A percentile compares a stretch with the other conserved stretches of the same genome.
Conservation (phyloP, 106 monocot genomes). For the Alisma plantagoaquatica region DNA sequence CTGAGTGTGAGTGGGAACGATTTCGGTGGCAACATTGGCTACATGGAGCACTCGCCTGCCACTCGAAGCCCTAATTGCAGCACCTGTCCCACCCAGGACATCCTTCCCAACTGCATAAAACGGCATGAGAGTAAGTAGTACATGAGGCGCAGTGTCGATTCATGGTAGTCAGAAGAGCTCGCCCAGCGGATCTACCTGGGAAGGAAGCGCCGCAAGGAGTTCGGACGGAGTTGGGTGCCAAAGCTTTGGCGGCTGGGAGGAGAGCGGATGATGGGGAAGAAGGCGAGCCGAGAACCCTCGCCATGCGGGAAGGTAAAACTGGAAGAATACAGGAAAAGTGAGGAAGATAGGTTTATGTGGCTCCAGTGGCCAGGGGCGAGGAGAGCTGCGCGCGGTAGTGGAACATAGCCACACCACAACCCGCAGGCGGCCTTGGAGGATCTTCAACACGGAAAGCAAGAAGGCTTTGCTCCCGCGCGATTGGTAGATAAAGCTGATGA, state of each 20-base stretch:
- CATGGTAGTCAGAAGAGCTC: not conserved
- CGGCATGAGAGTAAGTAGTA: not conserved
- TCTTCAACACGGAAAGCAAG: too few species aligned
- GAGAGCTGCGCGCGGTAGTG: too few species aligned
- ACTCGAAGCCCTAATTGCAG: too few species aligned
- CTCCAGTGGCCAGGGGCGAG: too few species aligned
- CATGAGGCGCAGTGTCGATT: not conserved
- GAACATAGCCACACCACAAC: too few species aligned
- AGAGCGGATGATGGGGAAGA: constrained; percentile 11
- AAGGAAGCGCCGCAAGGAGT: constrained; percentile 12
- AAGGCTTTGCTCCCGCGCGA: too few species aligned
- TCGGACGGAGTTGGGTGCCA: not conserved
- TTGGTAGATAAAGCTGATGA: too few species aligned
- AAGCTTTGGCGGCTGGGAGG: constrained; percentile 7
- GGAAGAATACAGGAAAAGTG: too few species aligned
- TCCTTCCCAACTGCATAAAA: constrained; percentile 6
- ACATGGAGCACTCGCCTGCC: constrained; percentile 16
- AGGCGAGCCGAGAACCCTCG: constrained; percentile 21
- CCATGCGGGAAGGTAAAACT: too few species aligned
- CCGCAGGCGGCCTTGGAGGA: too few species aligned
- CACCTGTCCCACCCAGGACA: not conserved
- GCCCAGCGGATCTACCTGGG: constrained; percentile 14
- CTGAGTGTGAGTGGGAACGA: constrained; percentile 5
- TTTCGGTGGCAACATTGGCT: constrained; percentile 36
- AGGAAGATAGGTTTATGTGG: too few species aligned